Base-by-base conservation (phyloP, 805 yeast genomes). In the Candida hispaniensis region DNA sequence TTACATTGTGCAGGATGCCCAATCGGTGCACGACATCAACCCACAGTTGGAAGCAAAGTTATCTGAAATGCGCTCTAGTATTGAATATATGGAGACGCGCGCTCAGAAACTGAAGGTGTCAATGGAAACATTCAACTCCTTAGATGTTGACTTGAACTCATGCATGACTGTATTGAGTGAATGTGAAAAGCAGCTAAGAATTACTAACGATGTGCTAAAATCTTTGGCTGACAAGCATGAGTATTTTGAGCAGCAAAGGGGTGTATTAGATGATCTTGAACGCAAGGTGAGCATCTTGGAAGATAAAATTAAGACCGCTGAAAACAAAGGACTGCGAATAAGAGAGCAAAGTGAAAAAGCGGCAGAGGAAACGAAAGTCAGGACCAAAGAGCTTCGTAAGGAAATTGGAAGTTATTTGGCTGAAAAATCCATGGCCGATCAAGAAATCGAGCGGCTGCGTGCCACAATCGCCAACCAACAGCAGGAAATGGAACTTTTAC, bases 131-230 rank as follows among this genome's bases (percentile, higher is more conserved):
- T 32, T 32, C 28, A 32, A 23, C 9, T 27, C 23, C 22, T 32
- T 32, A 12, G 28, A 32, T 17, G 36, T 32, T 13, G 36, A 32
- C 28, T 27, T 32, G 6, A n/a, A 17, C 9, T 32, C 36, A 14
- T 32, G 36, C 18, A 9, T 32, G 3, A 8, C 28, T 3, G 36
- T 28, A 3, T 23, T 32, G 18, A 27, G 24, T 17, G 24, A 32
- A 14, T 18, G 23, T 11, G 14, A 12, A 8, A 28, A 32, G 6
- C 28, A 32, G 18, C 36, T 23, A 25, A 28, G 17, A 10, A 28
- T 22, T 2, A 27, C 23, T 17, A 17, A 27, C 22, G 24, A 32
- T 12, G 36, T 28, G 7, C 18, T 10, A 1, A 5, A 23, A 2
- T 16, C 17, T 9, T 23, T 32, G 2, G n/a, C 36, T 8, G n/a